These are phyloP conservation scores for Balakata baccata DNA, from an alignment of 345 rosid species.

Conservation along the genomic window DNA sequence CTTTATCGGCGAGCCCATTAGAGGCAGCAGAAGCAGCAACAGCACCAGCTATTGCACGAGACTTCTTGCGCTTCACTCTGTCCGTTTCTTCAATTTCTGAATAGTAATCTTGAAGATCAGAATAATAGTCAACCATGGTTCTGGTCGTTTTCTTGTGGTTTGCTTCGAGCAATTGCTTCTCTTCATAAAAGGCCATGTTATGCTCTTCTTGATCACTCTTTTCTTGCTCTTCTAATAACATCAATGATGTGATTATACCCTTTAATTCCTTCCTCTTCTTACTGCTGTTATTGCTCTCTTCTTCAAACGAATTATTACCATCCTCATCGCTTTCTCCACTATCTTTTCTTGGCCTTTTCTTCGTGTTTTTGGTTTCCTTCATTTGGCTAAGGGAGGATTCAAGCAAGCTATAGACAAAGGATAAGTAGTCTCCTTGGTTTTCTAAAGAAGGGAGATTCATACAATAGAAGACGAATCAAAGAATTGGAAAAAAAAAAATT, in stretches of 20 bases:
- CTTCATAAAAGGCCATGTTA: constrained; percentile 34
- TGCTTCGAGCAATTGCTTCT: constrained; percentile 43
- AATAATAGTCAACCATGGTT: constrained; percentile 38
- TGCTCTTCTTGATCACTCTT: constrained; percentile 43
- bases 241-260: constrained; percentile 29
- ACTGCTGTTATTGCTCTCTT: background rate
- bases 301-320: constrained; percentile 4
- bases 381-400: constrained; percentile 12
- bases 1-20: background rate
- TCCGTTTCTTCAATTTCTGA: constrained; percentile 46
- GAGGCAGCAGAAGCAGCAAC: constrained; percentile 25
- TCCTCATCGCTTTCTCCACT: background rate
- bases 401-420: constrained; percentile 9
- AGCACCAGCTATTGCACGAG: constrained; percentile 47
- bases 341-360: constrained; percentile 13
- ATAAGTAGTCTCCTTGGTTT: constrained; percentile 1
- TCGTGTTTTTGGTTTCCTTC: constrained; percentile 20
- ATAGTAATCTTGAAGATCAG: constrained; percentile 32
- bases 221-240: constrained; percentile 57
- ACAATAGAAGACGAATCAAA: too few relatives aligned
- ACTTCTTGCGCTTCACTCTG: constrained; percentile 41
- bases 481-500: background rate
- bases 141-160: constrained; percentile 31
- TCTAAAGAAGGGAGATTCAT: constrained; percentile 22
- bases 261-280: constrained; percentile 24